Conservation (phyloP, 2,329 filamentous ascomycete genomes). For the Capronia epimyces region DNA sequence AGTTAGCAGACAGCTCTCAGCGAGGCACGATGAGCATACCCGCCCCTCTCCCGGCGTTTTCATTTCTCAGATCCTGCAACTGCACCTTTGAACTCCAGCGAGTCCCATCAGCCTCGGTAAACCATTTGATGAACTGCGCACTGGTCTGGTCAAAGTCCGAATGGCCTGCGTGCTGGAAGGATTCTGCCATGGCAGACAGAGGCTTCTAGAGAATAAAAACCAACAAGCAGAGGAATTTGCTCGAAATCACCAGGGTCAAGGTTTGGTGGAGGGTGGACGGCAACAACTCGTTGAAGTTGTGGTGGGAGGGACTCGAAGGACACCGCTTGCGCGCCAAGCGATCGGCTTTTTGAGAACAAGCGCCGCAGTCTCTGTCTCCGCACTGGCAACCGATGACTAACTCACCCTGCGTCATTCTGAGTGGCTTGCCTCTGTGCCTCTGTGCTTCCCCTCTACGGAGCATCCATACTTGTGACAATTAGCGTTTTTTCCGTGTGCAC, state of each 20-base stretch:
- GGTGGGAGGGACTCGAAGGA: not conserved
- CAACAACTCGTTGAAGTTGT: not conserved
- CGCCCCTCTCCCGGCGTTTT: conserved; percentile 57
- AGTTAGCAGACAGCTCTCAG: conserved; percentile 7
- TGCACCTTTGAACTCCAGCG: conserved; percentile 54
- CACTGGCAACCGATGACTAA: not conserved
- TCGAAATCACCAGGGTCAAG: not conserved
- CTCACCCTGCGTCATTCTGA: too few species aligned
- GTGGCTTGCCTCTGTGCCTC: too few species aligned
- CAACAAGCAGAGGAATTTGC: conserved; percentile 10
- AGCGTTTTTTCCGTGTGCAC: too few species aligned
- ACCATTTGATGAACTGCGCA: conserved; percentile 54
- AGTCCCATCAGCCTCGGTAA: conserved; percentile 47
- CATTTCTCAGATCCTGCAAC: conserved; percentile 53
- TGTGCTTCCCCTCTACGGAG: too few species aligned
- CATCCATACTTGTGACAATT: too few species aligned
- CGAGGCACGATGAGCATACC: conserved; percentile 42
- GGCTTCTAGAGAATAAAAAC: not conserved
- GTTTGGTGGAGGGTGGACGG: not conserved
- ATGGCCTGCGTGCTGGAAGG: not conserved
- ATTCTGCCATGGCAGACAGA: conserved; percentile 4
- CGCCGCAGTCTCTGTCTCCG: not conserved
- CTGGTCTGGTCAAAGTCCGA: conserved; percentile 44
- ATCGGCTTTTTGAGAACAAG: not conserved
- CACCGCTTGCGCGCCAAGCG: not conserved